Percentiles rank a stretch among this genome's conserved stretches.
phyloP scores from a whole-genome alignment of 148 eudicot species.

The Suaeda aralocaspica region DNA sequence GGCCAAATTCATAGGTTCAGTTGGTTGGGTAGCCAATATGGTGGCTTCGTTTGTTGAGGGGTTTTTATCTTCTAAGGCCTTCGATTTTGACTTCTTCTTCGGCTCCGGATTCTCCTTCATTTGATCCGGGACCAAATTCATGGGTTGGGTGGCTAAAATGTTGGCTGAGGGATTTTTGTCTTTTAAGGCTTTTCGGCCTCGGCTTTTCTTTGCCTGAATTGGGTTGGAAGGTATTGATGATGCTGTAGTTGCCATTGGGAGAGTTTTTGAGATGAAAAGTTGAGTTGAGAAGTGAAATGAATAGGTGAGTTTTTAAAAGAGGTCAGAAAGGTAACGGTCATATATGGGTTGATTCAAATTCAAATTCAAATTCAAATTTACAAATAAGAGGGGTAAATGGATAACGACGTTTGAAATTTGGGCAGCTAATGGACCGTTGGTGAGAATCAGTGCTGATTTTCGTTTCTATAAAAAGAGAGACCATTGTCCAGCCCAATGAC shows the following conservation, averaged over 20 bases:
- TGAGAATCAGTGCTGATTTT: conserved; percentile 12
- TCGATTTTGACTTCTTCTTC: no score
- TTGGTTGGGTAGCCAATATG: conserved; percentile 35
- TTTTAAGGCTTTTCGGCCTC: conserved; percentile 55
- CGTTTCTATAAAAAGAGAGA: background rate
- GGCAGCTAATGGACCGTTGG: conserved; percentile 20
- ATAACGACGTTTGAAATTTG: background rate
- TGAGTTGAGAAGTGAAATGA: background rate
- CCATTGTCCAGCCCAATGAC: background rate
- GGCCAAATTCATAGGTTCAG: conserved; percentile 16
- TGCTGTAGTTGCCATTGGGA: conserved; percentile 42
- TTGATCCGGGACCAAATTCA: conserved; percentile 15
- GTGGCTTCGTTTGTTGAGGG: conserved; percentile 48
- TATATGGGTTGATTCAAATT: conserved; percentile 28
- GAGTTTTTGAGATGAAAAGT: background rate
- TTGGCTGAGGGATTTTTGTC: conserved; percentile 51
- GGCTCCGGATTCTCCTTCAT: conserved; percentile 44
- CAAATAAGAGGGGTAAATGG: background rate
- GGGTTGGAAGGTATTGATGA: conserved; percentile 23
- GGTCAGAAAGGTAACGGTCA: conserved; percentile 35
- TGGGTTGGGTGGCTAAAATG: conserved; percentile 35
- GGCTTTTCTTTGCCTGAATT: conserved; percentile 46
- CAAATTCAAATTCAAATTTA: no score
- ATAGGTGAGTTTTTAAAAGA: conserved; percentile 23
- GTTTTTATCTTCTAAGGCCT: conserved; percentile 60